Base-by-base conservation (phyloP, 106 monocot genomes). In the Dendrobium officinale region DNA sequence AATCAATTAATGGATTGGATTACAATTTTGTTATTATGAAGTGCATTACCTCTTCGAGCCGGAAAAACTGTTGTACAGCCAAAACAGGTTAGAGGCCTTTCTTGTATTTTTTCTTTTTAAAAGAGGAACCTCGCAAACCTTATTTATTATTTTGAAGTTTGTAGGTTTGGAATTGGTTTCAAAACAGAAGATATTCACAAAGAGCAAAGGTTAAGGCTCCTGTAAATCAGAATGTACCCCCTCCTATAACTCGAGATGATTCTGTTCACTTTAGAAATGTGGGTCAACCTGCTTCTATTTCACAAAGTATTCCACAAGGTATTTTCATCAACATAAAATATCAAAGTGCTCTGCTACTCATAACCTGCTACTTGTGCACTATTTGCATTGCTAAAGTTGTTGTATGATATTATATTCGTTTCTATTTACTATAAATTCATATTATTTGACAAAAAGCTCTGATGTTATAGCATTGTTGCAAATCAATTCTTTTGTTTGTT, bases 91-190 rank as follows among this genome's bases (percentile, higher is more conserved):
- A 78, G 33, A 42, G 51, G 17, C 72, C 51, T 80, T 80, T 24
- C 68, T 47, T 31, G 42, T 79, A 22, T 2, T 37, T 73, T 33
- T 6, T 64, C 19, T 37, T 73, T 78, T 54, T 15, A 33, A 55
- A 54, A 41, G 24, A 15, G 29, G 6, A 7, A 0, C 18, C 15
- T 68, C 41, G 48, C 2, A 67, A 72, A 20, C 7, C 54, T 75
- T 56, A 10, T 72, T 82, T 68, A 80, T 86, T 55, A 80, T 86
- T 55, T 40, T 56, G 17, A 42, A 74, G 22, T 13, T 80, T 87
- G 10, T 81, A 97, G 96, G 96, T 97, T n/a, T 97, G 96, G 96
- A 97, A 94, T 77, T 97, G 96, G 96, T 97, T 97, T 77, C 96
- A 97, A 73, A 97, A 97, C 79, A 90, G 94, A 80, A 97, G 96